Evolutionary conservation across 352 stramenopile species (phyloP).

Genomic region (Globisporangium cederbergense): DNA sequence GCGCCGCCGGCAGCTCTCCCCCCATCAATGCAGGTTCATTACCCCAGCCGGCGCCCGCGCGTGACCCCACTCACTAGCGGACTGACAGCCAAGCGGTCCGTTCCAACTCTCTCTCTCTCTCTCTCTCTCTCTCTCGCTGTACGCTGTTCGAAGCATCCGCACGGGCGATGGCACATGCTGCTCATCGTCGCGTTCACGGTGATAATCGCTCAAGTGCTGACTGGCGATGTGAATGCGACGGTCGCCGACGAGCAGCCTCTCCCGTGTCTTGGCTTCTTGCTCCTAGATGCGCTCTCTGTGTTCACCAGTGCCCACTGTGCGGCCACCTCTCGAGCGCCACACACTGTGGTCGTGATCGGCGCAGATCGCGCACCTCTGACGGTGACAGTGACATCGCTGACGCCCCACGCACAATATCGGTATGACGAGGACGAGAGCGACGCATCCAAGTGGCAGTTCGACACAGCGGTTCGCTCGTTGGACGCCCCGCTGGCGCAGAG

Average conservation of each 20-base stretch:
- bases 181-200: too few relatives aligned
- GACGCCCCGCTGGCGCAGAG: background rate
- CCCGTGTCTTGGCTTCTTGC: conserved; percentile 1
- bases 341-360: conserved; percentile 1
- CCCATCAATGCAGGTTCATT: too few relatives aligned
- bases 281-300: background rate
- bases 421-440: background rate
- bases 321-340: background rate
- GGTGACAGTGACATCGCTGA: background rate
- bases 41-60: too few relatives aligned
- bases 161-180: too few relatives aligned
- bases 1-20: too few relatives aligned
- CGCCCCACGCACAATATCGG: background rate
- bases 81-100: too few relatives aligned
- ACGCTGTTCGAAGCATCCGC: too few relatives aligned
- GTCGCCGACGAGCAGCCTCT: background rate
- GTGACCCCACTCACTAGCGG: too few relatives aligned
- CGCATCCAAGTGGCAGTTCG: background rate
- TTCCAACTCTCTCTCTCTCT: too few relatives aligned
- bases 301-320: background rate
- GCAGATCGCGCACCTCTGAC: background rate
- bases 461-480: background rate
- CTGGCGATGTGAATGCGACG: too few relatives aligned
- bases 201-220: too few relatives aligned
- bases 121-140: too few relatives aligned